Evolutionary conservation across 1,139 yeast species (phyloP), one percentile per base, ranked within the genome.

Genomic region (Dujonia santamariae): DNA sequence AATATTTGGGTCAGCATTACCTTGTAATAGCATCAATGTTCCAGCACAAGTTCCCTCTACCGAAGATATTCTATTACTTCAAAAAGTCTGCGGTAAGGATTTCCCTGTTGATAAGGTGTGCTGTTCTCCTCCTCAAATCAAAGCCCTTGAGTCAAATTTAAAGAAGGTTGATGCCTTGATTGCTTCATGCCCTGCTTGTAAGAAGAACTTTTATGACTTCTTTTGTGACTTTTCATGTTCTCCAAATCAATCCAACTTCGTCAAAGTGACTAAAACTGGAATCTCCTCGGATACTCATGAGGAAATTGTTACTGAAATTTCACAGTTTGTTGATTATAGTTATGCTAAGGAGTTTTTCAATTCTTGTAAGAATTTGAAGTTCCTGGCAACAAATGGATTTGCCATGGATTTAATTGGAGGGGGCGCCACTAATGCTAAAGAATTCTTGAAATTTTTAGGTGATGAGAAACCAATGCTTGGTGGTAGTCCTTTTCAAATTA

Each of bases 321-420:
- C 79, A 31, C 81, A 80, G 47, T 82, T 55, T 47, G 77, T 86
- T 7, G 76, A 75, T 39, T 70, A 78, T 1, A 51, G 48, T 1
- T 76, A 77, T 62, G 96, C 96, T 0, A 51, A 68, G 0, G 64
- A 55, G 2, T 79, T 90, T 50, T 92, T 66, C 53, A 84, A 88
- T 40, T 85, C 96, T 1, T 92, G 98, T 61, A 85, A 85, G 48
- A 78, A 83, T 43, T 84, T 92, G 54, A 88, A 90, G 59, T 90
- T 92, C 54, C 80, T 92, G 3, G 96, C 97, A 4, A 88, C 97
- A 7, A 90, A 90, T 57, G 97, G 97, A 2, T 85, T 75, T 50
- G 97, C 97, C 7, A 88, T 92, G 97, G 97, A 92, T 53, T 70
- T 92, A 34, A 83, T 92, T 33, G 98, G 98, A 5, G 98, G 98